A percentile compares a stretch with the other conserved stretches of the same genome.
These are phyloP conservation scores for Penicillium waksmanii DNA, from an alignment of 495 filamentous ascomycete genomes.

Conservation along the genomic window DNA sequence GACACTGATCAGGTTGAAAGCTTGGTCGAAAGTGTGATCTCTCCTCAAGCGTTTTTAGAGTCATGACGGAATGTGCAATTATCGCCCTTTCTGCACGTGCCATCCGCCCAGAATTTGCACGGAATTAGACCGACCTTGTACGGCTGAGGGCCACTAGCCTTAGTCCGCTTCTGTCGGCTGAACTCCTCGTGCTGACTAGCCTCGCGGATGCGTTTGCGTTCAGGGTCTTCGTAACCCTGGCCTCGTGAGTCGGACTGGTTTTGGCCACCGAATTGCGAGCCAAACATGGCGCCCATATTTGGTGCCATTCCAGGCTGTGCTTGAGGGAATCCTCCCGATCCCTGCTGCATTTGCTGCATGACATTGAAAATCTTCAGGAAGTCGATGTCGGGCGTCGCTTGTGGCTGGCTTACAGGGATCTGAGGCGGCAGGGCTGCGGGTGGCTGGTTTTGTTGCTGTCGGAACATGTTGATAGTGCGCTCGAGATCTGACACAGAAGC, in stretches of 20 bases:
- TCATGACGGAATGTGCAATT: constrained; percentile 83
- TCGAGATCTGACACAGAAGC: constrained; percentile 43
- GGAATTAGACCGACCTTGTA: constrained; percentile 53
- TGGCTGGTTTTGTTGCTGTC: constrained; percentile 46
- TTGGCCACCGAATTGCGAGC: constrained; percentile 44
- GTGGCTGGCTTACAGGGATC: constrained; percentile 29
- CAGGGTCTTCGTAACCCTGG: constrained; percentile 43
- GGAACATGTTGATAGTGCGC: constrained; percentile 47
- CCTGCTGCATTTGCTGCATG: constrained; percentile 41
- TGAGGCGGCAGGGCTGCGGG: constrained; percentile 37
- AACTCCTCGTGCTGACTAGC: constrained; percentile 35
- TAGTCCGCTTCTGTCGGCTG: constrained; percentile 41
- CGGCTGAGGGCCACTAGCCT: constrained; percentile 39
- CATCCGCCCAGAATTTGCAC: constrained; percentile 78
- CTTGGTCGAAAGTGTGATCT: not conserved
- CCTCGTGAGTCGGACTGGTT: constrained; percentile 31
- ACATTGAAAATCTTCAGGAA: constrained; percentile 43
- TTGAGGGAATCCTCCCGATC: constrained; percentile 23
- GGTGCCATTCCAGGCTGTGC: constrained; percentile 37
- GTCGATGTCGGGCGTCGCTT: constrained; percentile 31
- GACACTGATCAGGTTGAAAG: not conserved
- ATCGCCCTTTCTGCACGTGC: constrained; percentile 81
- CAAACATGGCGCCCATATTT: constrained; percentile 54
- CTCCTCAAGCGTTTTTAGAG: not conserved
- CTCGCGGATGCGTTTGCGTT: constrained; percentile 50